Percentiles rank a stretch among this genome's conserved stretches.
phyloP scores from a whole-genome alignment of 495 filamentous ascomycete genomes.

The Bryoglossum gracile region DNA sequence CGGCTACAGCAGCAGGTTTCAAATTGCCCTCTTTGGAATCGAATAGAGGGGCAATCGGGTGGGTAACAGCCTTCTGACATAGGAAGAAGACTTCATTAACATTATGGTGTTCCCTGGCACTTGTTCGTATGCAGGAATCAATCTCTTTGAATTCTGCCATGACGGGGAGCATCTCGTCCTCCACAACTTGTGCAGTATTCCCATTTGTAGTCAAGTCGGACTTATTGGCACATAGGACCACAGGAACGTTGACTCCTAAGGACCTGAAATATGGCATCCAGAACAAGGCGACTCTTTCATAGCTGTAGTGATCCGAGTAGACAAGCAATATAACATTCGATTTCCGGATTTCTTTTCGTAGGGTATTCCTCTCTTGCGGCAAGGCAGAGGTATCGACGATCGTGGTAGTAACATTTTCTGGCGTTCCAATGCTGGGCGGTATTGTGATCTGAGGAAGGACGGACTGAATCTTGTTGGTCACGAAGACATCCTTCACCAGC shows the following conservation, averaged over 20 bases:
- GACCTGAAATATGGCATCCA: conserved; percentile 98
- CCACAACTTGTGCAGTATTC: conserved; percentile 70
- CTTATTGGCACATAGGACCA: conserved; percentile 96
- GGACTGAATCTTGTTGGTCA: conserved; percentile 87
- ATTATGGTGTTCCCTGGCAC: conserved; percentile 89
- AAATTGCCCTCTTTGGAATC: conserved; percentile 87
- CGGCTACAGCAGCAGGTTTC: conserved; percentile 81
- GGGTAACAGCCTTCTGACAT: conserved; percentile 97
- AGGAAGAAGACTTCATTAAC: conserved; percentile 96
- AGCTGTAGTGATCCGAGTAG: conserved; percentile 97
- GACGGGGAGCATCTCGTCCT: conserved; percentile 96
- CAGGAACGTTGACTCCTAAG: conserved; percentile 95
- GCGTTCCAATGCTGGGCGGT: conserved; percentile 77
- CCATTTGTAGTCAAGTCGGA: conserved; percentile 69
- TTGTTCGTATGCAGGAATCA: conserved; percentile 92
- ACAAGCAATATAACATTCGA: conserved; percentile 96
- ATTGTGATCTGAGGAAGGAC: conserved; percentile 92
- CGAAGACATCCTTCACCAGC: conserved; percentile 90
- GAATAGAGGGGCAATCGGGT: conserved; percentile 92
- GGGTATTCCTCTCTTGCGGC: conserved; percentile 79
- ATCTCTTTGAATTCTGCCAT: conserved; percentile 99
- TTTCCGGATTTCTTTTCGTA: conserved; percentile 91
- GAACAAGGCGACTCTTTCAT: conserved; percentile 92
- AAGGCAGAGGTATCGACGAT: conserved; percentile 96
- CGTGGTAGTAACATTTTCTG: conserved; percentile 90